These are phyloP conservation scores for Apiospora koreana DNA, from an alignment of 2,329 filamentous ascomycete genomes.

Conservation along the genomic window DNA sequence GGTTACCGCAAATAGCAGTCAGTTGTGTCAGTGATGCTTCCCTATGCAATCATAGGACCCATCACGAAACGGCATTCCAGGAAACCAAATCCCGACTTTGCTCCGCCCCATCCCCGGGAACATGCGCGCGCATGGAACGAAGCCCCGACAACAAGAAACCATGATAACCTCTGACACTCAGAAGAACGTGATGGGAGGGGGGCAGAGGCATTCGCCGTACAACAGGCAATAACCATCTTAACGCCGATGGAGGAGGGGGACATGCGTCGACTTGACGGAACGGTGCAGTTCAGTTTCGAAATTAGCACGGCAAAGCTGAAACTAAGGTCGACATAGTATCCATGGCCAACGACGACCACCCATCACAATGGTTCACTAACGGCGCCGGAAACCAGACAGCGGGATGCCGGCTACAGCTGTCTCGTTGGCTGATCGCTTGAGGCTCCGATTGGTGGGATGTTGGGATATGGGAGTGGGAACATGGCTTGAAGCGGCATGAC, in stretches of 20 bases:
- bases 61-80: background rate
- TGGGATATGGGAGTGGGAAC: background rate
- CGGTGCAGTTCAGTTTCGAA: background rate
- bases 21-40: background rate
- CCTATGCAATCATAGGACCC: background rate
- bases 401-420: background rate
- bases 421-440: background rate
- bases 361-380: conserved; percentile 3
- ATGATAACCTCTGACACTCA: background rate
- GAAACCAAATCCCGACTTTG: background rate
- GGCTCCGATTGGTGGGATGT: background rate
- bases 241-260: background rate
- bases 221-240: background rate
- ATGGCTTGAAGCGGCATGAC: background rate
- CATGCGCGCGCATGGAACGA: background rate
- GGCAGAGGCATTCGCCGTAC: too few relatives aligned
- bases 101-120: background rate
- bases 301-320: background rate
- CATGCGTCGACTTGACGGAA: background rate
- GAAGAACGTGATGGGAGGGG: too few relatives aligned
- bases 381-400: background rate
- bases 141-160: background rate
- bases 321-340: background rate
- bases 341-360: background rate
- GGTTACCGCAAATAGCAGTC: background rate